Conservation (phyloP, 345 rosid genomes). For the Arabis alpina region DNA sequence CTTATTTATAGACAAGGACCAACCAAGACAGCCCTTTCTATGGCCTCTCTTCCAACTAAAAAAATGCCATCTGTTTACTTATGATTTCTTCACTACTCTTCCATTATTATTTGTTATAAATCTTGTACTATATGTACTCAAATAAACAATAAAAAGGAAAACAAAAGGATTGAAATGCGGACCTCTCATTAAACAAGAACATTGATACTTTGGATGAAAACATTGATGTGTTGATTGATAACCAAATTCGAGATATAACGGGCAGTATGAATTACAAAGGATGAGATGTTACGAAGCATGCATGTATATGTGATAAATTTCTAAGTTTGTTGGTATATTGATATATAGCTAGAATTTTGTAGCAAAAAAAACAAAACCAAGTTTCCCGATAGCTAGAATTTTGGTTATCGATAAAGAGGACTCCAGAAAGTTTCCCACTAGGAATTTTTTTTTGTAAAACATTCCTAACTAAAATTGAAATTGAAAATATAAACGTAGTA, state of each 20-base stretch:
- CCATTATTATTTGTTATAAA: neutral
- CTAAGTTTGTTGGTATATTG: no score
- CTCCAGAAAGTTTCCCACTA: no score
- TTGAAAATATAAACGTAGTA: no score
- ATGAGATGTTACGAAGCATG: no score
- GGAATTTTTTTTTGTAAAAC: no score
- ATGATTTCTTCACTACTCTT: slow-evolving; percentile 30
- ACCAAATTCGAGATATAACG: neutral
- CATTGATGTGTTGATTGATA: neutral
- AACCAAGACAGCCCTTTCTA: slow-evolving; percentile 42
- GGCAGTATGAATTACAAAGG: neutral
- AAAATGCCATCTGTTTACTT: slow-evolving; percentile 40
- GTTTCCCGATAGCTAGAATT: no score
- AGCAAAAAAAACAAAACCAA: no score
- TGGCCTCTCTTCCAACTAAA: slow-evolving; percentile 32
- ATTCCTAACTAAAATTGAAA: no score
- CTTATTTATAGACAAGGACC: slow-evolving; percentile 40
- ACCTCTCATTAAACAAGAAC: neutral
- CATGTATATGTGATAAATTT: no score
- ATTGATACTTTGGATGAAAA: slow-evolving; percentile 4
- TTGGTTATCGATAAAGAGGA: no score
- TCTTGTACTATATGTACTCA: slow-evolving; percentile 17
- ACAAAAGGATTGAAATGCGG: slow-evolving; percentile 1
- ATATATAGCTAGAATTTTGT: no score
- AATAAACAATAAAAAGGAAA: neutral